Evolutionary conservation across 805 yeast species (phyloP), one percentile per base, ranked within the genome.

Genomic region (Saturnispora serradocipensis): DNA sequence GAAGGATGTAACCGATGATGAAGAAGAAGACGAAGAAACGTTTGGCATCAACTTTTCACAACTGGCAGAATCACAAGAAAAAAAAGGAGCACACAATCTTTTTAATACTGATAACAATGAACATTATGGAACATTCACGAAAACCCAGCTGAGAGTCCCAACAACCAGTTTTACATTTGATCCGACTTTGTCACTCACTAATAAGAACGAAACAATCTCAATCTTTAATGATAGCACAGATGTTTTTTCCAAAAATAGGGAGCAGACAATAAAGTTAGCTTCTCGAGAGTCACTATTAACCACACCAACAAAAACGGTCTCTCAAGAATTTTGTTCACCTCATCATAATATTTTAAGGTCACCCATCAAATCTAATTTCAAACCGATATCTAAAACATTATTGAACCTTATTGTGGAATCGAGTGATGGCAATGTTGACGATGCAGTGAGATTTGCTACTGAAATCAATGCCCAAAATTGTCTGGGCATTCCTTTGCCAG

Each of bases 371-470:
- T 72, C 81, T 3, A 64, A 59, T 13, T 57, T 68, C 22, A 67
- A 61, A 49, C 55, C 56, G 22, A 55, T 59, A 10, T 57, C 68
- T 22, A 60, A 57, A 45, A 61, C 63, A 49, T 50, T 64, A n/a
- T 51, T 71, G 32, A 79, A 79, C 45, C 72, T 74, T 57, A 66
- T 81, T 44, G 86, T 82, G 30, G 83, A 81, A 56, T 74, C 86
- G 5, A 76, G 80, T 60, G 79, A 82, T 38, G 86, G 86, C 0
- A 69, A 69, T 52, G 59, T 80, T 15, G 75, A 73, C 56, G 87
- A 82, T 59, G 86, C 87, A 9, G 82, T 87, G 3, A 76, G 74
- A 56, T 82, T 77, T 64, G 88, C 86, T 2, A 82, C 88, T 1
- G 86, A 82, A 61, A 70, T 82, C 52, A 82, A 82, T 61, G 74